Evolutionary conservation across 176 grass and related monocot genomes (phyloP), one percentile per base, ranked within the genome.

Genomic region (Musa troglodytarum): DNA sequence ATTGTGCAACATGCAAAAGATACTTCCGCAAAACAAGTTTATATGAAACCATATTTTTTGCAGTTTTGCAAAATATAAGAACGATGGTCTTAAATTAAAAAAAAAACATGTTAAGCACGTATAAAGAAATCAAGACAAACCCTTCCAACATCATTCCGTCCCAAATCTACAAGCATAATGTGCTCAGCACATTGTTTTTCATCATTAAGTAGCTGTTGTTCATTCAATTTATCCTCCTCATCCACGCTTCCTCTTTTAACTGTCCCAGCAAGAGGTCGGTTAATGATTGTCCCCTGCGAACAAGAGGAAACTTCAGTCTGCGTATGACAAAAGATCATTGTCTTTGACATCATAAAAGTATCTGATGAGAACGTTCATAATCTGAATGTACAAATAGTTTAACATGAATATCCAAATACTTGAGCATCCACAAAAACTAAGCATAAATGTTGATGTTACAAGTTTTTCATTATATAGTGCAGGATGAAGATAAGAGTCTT

Each of bases 141-240:
- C 90, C 85, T 93, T 76, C 88, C 90, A 43, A 97, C 87, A 88
- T 97, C 93, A 85, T 97, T 97, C 13, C 90, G 78, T 13, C 93
- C 93, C 50, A 97, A 85, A 87, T 97, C 93, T 68, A 97, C 87
- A 20, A 97, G 77, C 90, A 97, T 92, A 59, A 90, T 97, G 76
- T 97, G 93, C 53, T 97, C 93, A 2, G 93, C 93, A 52, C 93
- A 75, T 58, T 97, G 93, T 17, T 97, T 97, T 83, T 93, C 83
- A 53, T 97, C 93, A 76, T 74, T 88, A 50, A 97, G 72, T 49
- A 97, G 82, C 49, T 88, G 76, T 52, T 97, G 81, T 82, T 97
- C 90, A 43, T 83, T 61, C 85, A 87, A 53, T 54, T 87, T 76
- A 73, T 98, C 94, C 66, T 91, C 87, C 53, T 76, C 76, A 69